Evolutionary conservation across 2,329 filamentous ascomycete genomes (phyloP).

Genomic region (Aspergillus ustus): DNA sequence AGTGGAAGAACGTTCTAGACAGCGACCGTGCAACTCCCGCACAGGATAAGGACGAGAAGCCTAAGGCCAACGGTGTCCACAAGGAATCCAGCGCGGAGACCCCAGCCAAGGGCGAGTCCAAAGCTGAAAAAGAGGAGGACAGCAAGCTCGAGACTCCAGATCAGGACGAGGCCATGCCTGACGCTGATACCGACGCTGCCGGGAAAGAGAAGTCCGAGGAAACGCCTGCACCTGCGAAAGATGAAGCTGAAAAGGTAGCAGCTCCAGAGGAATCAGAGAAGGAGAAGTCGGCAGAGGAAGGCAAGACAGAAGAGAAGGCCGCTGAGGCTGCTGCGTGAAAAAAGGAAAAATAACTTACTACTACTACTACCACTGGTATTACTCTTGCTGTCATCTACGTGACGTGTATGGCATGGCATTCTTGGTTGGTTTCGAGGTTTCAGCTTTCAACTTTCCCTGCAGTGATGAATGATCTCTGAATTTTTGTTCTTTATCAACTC

Average conservation of each 20-base stretch:
- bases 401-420: slow-evolving; percentile 11
- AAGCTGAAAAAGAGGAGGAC: slow-evolving; percentile 38
- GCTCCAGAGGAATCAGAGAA: slow-evolving; percentile 28
- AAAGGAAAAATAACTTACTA: not conserved
- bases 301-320: slow-evolving; percentile 31
- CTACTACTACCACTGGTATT: slow-evolving; percentile 3
- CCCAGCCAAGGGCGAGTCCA: slow-evolving; percentile 40
- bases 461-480: slow-evolving; percentile 1
- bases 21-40: slow-evolving; percentile 55
- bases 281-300: slow-evolving; percentile 36
- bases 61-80: slow-evolving; percentile 48
- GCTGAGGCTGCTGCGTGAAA: slow-evolving; percentile 33
- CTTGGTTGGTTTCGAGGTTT: slow-evolving; percentile 17
- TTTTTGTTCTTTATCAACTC: slow-evolving; percentile 3
- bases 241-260: slow-evolving; percentile 28
- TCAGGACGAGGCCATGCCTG: slow-evolving; percentile 42
- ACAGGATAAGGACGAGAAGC: slow-evolving; percentile 48
- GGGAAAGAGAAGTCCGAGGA: slow-evolving; percentile 39
- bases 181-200: slow-evolving; percentile 45
- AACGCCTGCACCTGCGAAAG: slow-evolving; percentile 20
- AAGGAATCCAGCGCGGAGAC: slow-evolving; percentile 42
- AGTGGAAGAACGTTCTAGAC: slow-evolving; percentile 85
- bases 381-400: not conserved
- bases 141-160: slow-evolving; percentile 28
- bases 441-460: not conserved